Evolutionary conservation across 805 yeast genomes (phyloP).

Genomic region (Suhomyces vadensis): DNA sequence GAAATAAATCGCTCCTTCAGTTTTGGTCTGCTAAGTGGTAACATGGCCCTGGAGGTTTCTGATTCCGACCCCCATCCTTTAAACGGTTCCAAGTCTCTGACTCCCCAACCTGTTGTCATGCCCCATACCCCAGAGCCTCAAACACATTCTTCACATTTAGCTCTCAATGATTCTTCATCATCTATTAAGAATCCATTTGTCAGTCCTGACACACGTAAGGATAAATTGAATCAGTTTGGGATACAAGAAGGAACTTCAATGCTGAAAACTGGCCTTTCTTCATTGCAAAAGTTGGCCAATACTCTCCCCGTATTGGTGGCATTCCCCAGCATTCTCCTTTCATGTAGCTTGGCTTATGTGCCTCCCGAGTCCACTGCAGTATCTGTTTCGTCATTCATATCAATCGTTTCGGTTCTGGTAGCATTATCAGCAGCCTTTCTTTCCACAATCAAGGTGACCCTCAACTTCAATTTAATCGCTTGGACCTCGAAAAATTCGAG

Average conservation of each 20-base stretch:
- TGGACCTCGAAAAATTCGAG: not conserved
- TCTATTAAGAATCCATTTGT: not conserved
- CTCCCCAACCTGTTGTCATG: not conserved
- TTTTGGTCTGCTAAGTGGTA: constrained; percentile 2
- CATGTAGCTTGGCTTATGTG: constrained; percentile 22
- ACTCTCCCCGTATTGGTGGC: constrained; percentile 37
- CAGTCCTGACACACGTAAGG: not conserved
- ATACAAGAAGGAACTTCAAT: not conserved
- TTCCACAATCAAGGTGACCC: constrained; percentile 17
- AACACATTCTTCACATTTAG: not conserved
- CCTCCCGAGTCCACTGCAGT: constrained; percentile 5
- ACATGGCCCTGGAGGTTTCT: not conserved
- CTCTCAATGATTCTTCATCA: not conserved
- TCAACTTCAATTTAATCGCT: constrained; percentile 15
- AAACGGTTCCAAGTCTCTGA: not conserved
- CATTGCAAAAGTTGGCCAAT: constrained; percentile 16
- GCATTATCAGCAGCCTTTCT: constrained; percentile 24
- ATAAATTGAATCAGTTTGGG: not conserved
- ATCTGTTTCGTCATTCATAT: constrained; percentile 4
- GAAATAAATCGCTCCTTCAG: constrained; percentile 4
- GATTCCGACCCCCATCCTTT: not conserved
- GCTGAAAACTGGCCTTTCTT: not conserved
- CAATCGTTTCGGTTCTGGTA: constrained; percentile 17
- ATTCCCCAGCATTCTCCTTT: constrained; percentile 30
- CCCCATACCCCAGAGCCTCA: constrained; percentile 1